Evolutionary conservation across 495 filamentous ascomycete species (phyloP).

Genomic region (Xanthoparmelia taractica): DNA sequence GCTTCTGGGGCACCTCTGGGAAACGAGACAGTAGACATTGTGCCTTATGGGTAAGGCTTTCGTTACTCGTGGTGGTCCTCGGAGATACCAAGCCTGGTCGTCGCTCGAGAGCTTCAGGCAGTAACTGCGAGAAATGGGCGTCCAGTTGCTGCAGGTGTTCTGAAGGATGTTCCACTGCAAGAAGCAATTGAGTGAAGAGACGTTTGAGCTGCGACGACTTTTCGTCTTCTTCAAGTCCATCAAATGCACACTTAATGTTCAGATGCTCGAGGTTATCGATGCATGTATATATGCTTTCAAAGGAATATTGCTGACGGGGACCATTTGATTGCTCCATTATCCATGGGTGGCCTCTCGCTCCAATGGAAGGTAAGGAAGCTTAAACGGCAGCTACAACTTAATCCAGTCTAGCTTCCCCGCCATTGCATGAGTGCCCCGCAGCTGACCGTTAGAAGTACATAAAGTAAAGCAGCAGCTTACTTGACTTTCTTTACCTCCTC

Average conservation of each 20-base stretch:
- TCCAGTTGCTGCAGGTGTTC: conserved; percentile 6
- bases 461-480: too few species aligned
- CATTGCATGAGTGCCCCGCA: background rate
- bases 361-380: background rate
- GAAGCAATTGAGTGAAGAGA: conserved; percentile 5
- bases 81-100: background rate
- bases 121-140: conserved; percentile 2
- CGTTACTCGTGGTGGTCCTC: background rate
- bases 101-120: conserved; percentile 1
- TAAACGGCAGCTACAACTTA: background rate
- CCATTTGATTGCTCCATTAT: too few species aligned
- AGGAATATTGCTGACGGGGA: conserved; percentile 3
- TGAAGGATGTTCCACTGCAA: conserved; percentile 3
- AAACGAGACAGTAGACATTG: background rate
- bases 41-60: background rate
- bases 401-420: background rate
- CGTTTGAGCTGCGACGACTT: conserved; percentile 7
- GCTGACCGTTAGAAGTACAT: too few species aligned
- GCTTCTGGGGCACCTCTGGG: background rate
- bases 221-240: conserved; percentile 2
- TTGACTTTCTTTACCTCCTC: background rate
- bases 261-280: background rate
- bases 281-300: background rate
- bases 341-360: background rate
- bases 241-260: background rate